Evolutionary conservation across 2,329 filamentous ascomycete species (phyloP).

Genomic region (Alternaria burnsii): DNA sequence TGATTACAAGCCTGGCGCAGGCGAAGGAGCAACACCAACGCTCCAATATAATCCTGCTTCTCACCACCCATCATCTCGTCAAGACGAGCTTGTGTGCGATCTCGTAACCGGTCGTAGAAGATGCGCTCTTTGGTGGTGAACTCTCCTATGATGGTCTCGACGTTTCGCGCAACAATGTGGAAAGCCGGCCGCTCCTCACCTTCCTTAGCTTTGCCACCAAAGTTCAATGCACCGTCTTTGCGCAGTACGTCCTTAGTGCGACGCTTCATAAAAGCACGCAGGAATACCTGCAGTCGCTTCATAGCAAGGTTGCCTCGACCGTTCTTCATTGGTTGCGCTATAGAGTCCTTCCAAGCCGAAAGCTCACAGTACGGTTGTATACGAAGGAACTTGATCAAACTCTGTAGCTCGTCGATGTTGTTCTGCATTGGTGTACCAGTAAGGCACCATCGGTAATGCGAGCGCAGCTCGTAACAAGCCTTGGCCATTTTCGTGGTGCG

Average conservation of each 20-base stretch:
- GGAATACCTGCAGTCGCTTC: conserved; percentile 79
- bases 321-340: conserved; percentile 87
- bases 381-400: conserved; percentile 87
- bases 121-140: conserved; percentile 81
- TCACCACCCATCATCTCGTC: conserved; percentile 85
- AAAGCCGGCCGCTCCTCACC: conserved; percentile 72
- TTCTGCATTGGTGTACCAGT: conserved; percentile 98
- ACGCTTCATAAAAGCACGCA: conserved; percentile 98
- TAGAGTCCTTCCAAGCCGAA: conserved; percentile 87
- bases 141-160: conserved; percentile 79
- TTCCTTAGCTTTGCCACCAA: conserved; percentile 71
- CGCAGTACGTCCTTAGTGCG: conserved; percentile 97
- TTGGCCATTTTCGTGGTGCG: conserved; percentile 95
- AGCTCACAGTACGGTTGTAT: conserved; percentile 92
- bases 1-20: conserved; percentile 95
- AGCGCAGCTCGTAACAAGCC: conserved; percentile 83
- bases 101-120: conserved; percentile 86
- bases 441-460: conserved; percentile 93
- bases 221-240: conserved; percentile 80
- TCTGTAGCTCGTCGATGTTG: conserved; percentile 95
- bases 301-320: conserved; percentile 91
- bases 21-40: conserved; percentile 88
- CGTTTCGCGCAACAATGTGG: conserved; percentile 89
- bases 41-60: conserved; percentile 89
- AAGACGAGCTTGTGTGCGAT: conserved; percentile 84